phyloP scores from a whole-genome alignment of 306 rosid species.

The Quercus dentata region DNA sequence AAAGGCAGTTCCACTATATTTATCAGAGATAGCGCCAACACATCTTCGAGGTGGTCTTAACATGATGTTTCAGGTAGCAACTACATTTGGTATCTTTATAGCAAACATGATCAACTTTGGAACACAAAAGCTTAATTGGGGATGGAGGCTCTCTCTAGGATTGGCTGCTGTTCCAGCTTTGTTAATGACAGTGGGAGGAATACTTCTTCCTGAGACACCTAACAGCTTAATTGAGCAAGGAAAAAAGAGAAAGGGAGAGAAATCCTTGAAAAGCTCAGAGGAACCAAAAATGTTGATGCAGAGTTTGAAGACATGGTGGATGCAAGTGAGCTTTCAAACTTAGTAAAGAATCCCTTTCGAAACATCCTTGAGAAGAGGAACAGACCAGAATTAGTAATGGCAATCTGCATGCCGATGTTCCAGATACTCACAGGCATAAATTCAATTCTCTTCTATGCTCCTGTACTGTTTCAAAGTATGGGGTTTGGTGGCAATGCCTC shows the following conservation, averaged over 20 bases:
- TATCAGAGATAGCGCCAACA: slow-evolving; percentile 95
- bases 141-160: slow-evolving; percentile 91
- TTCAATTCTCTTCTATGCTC: slow-evolving; percentile 86
- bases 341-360: slow-evolving; percentile 64
- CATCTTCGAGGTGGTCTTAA: slow-evolving; percentile 88
- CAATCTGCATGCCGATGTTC: slow-evolving; percentile 77
- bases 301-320: slow-evolving; percentile 84
- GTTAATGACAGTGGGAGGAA: slow-evolving; percentile 76
- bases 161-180: slow-evolving; percentile 75
- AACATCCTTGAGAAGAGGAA: slow-evolving; percentile 63
- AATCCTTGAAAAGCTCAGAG: slow-evolving; percentile 65
- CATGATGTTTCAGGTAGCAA: slow-evolving; percentile 96
- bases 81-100: slow-evolving; percentile 77
- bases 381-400: slow-evolving; percentile 85
- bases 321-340: slow-evolving; percentile 67
- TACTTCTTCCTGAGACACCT: slow-evolving; percentile 86
- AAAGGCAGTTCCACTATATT: slow-evolving; percentile 87
- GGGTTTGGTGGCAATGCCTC: slow-evolving; percentile 78
- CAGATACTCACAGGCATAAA: slow-evolving; percentile 92
- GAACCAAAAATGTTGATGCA: slow-evolving; percentile 65
- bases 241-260: slow-evolving; percentile 53
- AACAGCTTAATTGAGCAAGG: slow-evolving; percentile 83
- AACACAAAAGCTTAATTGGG: slow-evolving; percentile 79
- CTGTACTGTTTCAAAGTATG: slow-evolving; percentile 81
- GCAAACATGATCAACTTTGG: slow-evolving; percentile 92